Evolutionary conservation across 306 rosid genomes (phyloP).

Genomic region (Mimosa pudica): DNA sequence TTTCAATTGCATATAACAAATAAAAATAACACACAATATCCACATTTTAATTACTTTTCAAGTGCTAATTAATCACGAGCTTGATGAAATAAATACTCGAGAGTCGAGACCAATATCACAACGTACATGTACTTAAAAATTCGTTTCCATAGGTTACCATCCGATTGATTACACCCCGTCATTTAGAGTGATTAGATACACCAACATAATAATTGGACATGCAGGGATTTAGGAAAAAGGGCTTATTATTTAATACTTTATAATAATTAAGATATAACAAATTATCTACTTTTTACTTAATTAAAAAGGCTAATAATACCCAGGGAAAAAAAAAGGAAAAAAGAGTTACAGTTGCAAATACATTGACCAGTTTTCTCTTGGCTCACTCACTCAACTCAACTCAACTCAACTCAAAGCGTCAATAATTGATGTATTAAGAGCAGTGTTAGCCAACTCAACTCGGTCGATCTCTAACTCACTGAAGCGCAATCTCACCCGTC

Average conservation of each 20-base stretch:
- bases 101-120: neutral
- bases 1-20: neutral
- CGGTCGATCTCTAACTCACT: neutral
- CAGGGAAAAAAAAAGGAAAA: no score
- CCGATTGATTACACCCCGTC: neutral
- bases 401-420: neutral
- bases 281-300: neutral
- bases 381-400: conserved; percentile 24
- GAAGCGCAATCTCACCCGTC: neutral
- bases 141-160: neutral
- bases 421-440: neutral
- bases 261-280: neutral
- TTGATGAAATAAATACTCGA: neutral
- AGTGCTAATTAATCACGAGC: neutral
- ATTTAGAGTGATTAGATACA: neutral
- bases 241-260: neutral
- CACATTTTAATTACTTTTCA: neutral
- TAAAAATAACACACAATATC: neutral
- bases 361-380: neutral
- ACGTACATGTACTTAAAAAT: neutral
- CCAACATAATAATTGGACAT: neutral
- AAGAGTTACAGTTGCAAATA: neutral
- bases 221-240: neutral
- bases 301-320: neutral
- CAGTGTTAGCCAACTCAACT: neutral